Evolutionary conservation across 257 asterid species (phyloP), one percentile per base, ranked within the genome.

Genomic region (Plantago major): DNA sequence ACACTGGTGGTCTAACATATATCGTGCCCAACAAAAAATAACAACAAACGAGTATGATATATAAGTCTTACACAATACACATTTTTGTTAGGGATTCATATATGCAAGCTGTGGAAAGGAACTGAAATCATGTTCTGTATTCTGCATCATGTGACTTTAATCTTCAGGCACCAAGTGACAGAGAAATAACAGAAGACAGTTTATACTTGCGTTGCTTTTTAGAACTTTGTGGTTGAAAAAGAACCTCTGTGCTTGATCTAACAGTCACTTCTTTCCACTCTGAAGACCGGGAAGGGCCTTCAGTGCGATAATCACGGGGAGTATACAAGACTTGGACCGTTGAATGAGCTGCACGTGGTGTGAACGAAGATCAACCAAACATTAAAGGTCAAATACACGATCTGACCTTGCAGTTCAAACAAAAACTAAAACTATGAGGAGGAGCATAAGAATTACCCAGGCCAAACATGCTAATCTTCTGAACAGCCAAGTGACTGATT

Each of bases 401-500:
- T 40, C 43, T 4, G 40, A 51, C 28, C 10, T 22, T 38, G n/a
- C 18, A 52, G 30, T 37, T 53, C 14, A 53, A 12, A 1, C 19
- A 1, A 40, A 19, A 53, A 45, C 58, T 0, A 62, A n/a, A 47
- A 60, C 5, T 54, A 46, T 9, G 74, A 54, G 55, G 66, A 62
- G 45, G 42, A 12, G 22, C 10, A 30, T 67, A 62, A 43, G 65
- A 64, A 58, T 77, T 81, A 92, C 99, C 99, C 50, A 92, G 73
- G 64, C 94, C 96, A 57, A 93, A 79, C 97, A 89, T 85, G 96
- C 99, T 89, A 70, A 86, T 83, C 81, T 89, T 93, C 79, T 87
- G 96, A 71, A 89, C 72, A 28, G 69, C 74, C 71, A 93, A 19
- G 46, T 68, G 81, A 58, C 95, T 75, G 62, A 93, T 85, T 87